A percentile compares a stretch with the other conserved stretches of the same genome.
These are phyloP conservation scores for Pleurotus sapidus DNA, from an alignment of 768 basidiomycete species.

Conservation along the genomic window DNA sequence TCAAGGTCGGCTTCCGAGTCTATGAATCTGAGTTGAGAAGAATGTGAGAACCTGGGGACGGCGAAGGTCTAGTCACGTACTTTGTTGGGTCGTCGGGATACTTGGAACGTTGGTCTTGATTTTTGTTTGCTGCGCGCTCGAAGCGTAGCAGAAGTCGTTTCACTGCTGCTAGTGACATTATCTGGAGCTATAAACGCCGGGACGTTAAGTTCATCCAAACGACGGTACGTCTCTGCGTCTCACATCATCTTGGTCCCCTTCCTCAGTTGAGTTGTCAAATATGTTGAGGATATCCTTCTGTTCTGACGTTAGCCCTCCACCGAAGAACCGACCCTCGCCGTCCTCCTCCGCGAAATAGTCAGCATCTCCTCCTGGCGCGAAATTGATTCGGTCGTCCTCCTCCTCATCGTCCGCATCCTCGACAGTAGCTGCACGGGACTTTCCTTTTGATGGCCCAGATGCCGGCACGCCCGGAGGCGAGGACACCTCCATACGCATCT, in stretches of 20 bases:
- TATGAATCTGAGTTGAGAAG: conserved; percentile 69
- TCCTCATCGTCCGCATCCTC: conserved; percentile 63
- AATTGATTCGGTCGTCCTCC: conserved; percentile 39
- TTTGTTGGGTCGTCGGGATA: conserved; percentile 90
- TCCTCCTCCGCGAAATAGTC: conserved; percentile 92
- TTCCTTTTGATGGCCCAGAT: conserved; percentile 19
- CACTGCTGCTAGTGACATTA: conserved; percentile 66
- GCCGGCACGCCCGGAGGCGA: conserved; percentile 8
- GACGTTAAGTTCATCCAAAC: too few relatives aligned
- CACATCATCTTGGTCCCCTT: conserved; percentile 68
- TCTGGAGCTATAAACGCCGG: conserved; percentile 46
- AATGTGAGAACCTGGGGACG: conserved; percentile 1
- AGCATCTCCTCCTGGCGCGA: conserved; percentile 84
- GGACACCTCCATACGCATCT: conserved; percentile 56
- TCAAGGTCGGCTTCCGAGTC: conserved; percentile 98
- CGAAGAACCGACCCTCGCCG: conserved; percentile 89
- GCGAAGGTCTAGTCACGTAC: conserved; percentile 33
- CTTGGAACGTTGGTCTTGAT: conserved; percentile 95
- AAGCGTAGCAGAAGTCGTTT: conserved; percentile 75
- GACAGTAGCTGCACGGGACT: conserved; percentile 46
- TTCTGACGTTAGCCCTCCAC: conserved; percentile 87
- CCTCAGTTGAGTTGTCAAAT: conserved; percentile 74
- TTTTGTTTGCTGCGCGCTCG: conserved; percentile 90
- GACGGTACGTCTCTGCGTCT: conserved; percentile 20
- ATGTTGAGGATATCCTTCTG: conserved; percentile 97